Percentiles rank a stretch among this genome's conserved stretches.
Evolutionary conservation across 305 asterid genomes (phyloP).

Genomic region (Solanum hybrid): DNA sequence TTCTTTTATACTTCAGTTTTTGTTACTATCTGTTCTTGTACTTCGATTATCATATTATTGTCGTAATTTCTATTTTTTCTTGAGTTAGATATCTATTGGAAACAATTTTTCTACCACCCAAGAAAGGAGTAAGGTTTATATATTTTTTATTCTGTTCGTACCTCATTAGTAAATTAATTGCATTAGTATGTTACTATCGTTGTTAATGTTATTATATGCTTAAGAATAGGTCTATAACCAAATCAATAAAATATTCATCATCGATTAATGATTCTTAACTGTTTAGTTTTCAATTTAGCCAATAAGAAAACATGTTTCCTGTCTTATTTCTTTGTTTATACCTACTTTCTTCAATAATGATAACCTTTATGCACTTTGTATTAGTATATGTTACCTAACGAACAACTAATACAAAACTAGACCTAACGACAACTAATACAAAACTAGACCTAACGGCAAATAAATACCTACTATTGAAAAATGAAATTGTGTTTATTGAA

Average conservation of each 20-base stretch:
- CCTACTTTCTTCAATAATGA: neutral
- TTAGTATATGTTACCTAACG: neutral
- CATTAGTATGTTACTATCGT: neutral
- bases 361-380: neutral
- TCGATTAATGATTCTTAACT: neutral
- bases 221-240: neutral
- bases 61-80: neutral
- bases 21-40: neutral
- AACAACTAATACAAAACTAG: neutral
- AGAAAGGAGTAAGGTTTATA: too few relatives aligned
- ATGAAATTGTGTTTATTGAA: neutral
- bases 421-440: neutral
- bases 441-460: neutral
- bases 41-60: neutral
- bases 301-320: neutral
- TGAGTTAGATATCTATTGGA: neutral
- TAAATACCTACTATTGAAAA: neutral
- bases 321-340: neutral
- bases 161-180: neutral
- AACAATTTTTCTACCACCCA: neutral
- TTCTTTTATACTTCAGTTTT: neutral
- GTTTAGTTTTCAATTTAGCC: neutral
- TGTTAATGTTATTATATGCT: neutral
- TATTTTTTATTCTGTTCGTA: too few relatives aligned
- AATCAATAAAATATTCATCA: neutral